Base-by-base conservation (phyloP, 768 basidiomycete genomes). In the Roridomyces roridus region DNA sequence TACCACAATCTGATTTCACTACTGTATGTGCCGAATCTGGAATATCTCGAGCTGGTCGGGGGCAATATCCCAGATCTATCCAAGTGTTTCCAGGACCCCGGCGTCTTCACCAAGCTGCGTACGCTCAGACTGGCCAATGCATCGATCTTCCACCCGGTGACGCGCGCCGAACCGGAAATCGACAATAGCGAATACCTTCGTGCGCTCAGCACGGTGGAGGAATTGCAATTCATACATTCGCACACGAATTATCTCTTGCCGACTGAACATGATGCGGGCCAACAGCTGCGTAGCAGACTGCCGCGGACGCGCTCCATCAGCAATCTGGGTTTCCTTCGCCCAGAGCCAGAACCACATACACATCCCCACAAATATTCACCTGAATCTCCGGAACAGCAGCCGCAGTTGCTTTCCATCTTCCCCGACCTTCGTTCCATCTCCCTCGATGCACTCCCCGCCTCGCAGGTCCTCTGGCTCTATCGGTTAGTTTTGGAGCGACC, bases 1-100 rank as follows among this genome's bases (percentile, higher is more conserved):
- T 58, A 56, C 29, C 61, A 62, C 34, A 37, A 39, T 35, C 61
- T 62, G 5, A 14, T 58, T 12, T 51, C 61, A 8, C 43, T 62
- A 12, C 31, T 62, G 11, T 40, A 17, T 17, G 12, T 51, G 20
- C 61, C 61, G 4, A 62, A 62, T 40, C n/a, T 62, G 37, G 61
- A 62, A 54, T 62, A 58, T 23, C 49, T 62, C 8, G 61, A 62
- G 52, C 40, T 62, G 2, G 56, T 41, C 7, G 61, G 61, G 6
- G 34, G 31, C 11, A 35, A 29, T 9, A 42, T 55, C n/a, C 61
- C 61, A 18, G 57, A 62, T 26, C 48, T 62, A 9, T 41, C 52
- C 14, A 43, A 31, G 37, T 53, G 17, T 24, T 55, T 58, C n/a
- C 56, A 43, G 21, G 12, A 42, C 8, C 57, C 60, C 17, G 34